Conservation (phyloP, 2,329 filamentous ascomycete genomes). For the Rutstroemia sydowiana region DNA sequence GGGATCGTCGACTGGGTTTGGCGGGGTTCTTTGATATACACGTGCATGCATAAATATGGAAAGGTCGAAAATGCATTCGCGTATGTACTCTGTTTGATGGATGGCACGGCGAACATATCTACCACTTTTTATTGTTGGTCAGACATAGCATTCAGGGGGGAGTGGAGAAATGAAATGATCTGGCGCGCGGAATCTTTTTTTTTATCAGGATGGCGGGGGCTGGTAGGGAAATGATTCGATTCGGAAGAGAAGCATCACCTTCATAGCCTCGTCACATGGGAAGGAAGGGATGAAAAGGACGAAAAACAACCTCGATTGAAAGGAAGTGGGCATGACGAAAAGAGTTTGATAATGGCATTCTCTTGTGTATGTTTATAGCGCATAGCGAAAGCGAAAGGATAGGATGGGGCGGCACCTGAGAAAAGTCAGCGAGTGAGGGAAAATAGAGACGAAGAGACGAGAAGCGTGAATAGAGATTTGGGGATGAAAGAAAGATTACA, state of each 20-base stretch:
- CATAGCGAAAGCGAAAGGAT: not conserved
- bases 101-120: not conserved
- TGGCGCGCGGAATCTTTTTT: not conserved
- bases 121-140: not conserved
- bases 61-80: slow-evolving; percentile 1
- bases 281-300: not conserved
- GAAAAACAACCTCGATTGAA: not conserved
- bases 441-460: not conserved
- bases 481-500: not conserved
- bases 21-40: slow-evolving; percentile 11
- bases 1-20: slow-evolving; percentile 2
- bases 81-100: slow-evolving; percentile 4
- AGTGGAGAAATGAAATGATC: not conserved
- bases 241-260: not conserved
- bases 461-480: not conserved
- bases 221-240: not conserved
- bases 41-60: slow-evolving; percentile 11
- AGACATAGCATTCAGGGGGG: not conserved
- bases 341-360: not conserved
- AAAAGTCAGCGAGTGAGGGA: not conserved
- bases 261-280: not conserved
- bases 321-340: not conserved
- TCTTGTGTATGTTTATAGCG: not conserved
- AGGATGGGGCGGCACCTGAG: not conserved
- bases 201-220: not conserved